Evolutionary conservation across 2,329 filamentous ascomycete genomes (phyloP).

Genomic region (Fusarium piperis): DNA sequence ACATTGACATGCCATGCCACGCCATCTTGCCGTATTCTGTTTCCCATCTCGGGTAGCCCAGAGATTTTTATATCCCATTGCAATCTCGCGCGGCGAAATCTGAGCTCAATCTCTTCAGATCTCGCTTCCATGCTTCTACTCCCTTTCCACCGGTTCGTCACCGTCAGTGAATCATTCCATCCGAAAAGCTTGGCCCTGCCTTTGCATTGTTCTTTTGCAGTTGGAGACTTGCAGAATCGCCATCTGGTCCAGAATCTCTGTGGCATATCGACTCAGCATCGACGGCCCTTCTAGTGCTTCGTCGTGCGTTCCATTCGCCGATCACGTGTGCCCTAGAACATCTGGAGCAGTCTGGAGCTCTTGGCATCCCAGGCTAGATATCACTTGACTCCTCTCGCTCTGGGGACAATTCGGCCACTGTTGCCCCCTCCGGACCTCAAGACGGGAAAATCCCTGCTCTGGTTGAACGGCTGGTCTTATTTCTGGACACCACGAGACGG

Average conservation of each 20-base stretch:
- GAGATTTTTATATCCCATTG: slow-evolving; percentile 14
- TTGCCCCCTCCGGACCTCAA: slow-evolving; percentile 9
- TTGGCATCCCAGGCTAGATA: slow-evolving; percentile 7
- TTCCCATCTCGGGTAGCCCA: slow-evolving; percentile 26
- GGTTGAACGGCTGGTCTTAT: slow-evolving; percentile 12
- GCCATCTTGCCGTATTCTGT: slow-evolving; percentile 16
- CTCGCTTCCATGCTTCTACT: slow-evolving; percentile 11
- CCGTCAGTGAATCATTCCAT: not conserved
- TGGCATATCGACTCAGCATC: not conserved
- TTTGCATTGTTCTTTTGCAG: not conserved
- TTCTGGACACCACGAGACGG: slow-evolving; percentile 18
- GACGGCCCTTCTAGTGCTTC: not conserved
- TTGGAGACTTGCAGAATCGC: not conserved
- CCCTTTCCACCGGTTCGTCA: not conserved
- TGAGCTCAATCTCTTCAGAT: slow-evolving; percentile 20
- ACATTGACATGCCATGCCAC: slow-evolving; percentile 25
- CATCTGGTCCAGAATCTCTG: not conserved
- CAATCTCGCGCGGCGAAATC: slow-evolving; percentile 29
- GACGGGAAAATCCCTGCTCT: slow-evolving; percentile 17
- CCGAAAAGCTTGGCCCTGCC: not conserved
- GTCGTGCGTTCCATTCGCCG: slow-evolving; percentile 6
- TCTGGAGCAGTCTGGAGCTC: slow-evolving; percentile 15
- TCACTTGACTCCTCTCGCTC: slow-evolving; percentile 13
- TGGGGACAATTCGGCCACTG: slow-evolving; percentile 8
- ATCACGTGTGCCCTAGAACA: slow-evolving; percentile 19